Base-by-base conservation (phyloP, 805 yeast genomes). In the Aciculoconidium aculeatum region DNA sequence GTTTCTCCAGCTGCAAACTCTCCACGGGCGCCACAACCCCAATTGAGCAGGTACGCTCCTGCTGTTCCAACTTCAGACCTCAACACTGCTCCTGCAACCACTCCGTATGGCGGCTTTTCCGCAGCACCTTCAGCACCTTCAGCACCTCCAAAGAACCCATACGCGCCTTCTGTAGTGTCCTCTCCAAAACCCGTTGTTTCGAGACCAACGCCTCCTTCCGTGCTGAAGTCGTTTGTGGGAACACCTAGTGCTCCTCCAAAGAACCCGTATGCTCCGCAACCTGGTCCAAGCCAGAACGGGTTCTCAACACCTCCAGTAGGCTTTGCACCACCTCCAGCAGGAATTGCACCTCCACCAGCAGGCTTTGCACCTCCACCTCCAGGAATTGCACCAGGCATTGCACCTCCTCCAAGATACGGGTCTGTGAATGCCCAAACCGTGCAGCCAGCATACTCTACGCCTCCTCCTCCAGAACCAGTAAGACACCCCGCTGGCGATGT, bases 401-500 rank as follows among this genome's bases (percentile, higher is more conserved):
- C n/a, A 17, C 47, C 58, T 8, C 44, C 60, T 16, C 51, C 58
- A 11, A 47, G 51, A 12, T 35, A 35, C 23, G 44, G 47, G 17
- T 45, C 51, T 17, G 45, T 44, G 19, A 41, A 45, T 12, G 41
- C 50, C 13, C 47, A 53, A 14, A 48, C 50, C 10, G 48, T 49
- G 21, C 57, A 34, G 7, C 33, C 36, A 11, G 29, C 30, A 9
- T 26, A 27, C 14, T 25, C 36, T 38, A 29, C 48, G 7, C 52
- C 43, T 39, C 53, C 40, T 37, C 40, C 36, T 17, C 41, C 48
- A 11, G 40, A 34, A 11, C 37, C 39, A 13, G 40, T 48, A 5
- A 56, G 47, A 30, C 54, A 62, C 44, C 82, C 88, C 23, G 44
- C 69, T 3, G 87, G 87, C 15, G 88, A 80, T 51, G 70, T 86